These are phyloP conservation scores for Silene uniflora DNA, from an alignment of 148 eudicot species.

Conservation along the genomic window DNA sequence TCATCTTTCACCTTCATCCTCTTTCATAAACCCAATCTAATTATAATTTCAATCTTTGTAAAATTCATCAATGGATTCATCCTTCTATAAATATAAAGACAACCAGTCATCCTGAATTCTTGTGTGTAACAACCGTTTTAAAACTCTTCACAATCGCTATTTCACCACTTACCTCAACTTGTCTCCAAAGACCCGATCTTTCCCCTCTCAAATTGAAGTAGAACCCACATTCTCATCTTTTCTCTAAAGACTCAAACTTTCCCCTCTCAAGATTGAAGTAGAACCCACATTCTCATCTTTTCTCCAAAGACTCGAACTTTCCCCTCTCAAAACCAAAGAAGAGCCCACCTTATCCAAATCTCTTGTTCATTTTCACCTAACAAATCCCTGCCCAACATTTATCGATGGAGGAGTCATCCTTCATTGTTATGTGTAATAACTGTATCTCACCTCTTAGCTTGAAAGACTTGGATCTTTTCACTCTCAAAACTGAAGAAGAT, in stretches of 20 bases:
- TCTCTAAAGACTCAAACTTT: neutral
- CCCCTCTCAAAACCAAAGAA: neutral
- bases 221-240: neutral
- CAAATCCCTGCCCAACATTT: neutral
- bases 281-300: too few relatives aligned
- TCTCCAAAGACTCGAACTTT: too few relatives aligned
- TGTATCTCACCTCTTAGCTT: neutral
- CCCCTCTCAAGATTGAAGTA: neutral
- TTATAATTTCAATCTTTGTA: too few relatives aligned
- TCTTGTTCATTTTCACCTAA: too few relatives aligned
- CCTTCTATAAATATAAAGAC: neutral
- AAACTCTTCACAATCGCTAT: neutral
- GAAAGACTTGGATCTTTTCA: neutral
- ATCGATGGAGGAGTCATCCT: neutral
- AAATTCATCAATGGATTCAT: neutral
- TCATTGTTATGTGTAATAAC: neutral
- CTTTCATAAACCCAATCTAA: too few relatives aligned
- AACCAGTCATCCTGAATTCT: neutral
- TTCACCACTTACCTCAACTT: neutral
- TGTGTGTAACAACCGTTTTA: neutral
- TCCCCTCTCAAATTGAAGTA: neutral
- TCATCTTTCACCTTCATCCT: too few relatives aligned
- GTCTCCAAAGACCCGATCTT: neutral
- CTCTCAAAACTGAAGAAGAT: neutral
- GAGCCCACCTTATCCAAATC: neutral